These are phyloP conservation scores for Dryadomyces sulphureus DNA, from an alignment of 2,329 filamentous ascomycete genomes.

Conservation along the genomic window DNA sequence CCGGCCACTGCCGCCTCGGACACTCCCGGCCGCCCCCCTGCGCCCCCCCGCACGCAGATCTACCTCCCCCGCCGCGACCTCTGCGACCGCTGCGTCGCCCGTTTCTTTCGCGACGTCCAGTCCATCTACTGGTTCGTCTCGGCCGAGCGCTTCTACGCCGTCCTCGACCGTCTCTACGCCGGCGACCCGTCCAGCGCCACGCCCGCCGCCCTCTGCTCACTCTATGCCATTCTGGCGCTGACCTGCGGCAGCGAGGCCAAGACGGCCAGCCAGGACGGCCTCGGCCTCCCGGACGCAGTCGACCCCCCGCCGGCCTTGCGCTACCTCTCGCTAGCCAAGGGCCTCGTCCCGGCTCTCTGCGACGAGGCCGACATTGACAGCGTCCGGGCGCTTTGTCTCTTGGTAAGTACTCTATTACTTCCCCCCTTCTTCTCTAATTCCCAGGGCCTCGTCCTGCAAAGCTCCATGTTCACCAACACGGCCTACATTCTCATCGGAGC, in stretches of 20 bases:
- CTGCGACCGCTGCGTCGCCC: slow-evolving; percentile 14
- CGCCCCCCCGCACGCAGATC: slow-evolving; percentile 9
- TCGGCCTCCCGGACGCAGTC: not conserved
- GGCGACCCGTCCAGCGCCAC: slow-evolving; percentile 13
- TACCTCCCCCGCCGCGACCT: slow-evolving; percentile 15
- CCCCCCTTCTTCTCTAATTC: too few relatives aligned
- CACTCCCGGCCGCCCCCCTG: not conserved
- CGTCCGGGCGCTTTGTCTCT: slow-evolving; percentile 14
- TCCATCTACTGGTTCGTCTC: slow-evolving; percentile 17
- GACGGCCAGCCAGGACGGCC: not conserved
- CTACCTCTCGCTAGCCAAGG: slow-evolving; percentile 15
- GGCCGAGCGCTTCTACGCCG: slow-evolving; percentile 13
- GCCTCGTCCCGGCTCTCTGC: slow-evolving; percentile 12
- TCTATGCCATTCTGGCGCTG: slow-evolving; percentile 15
- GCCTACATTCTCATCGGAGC: slow-evolving; percentile 15
- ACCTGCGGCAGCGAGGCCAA: slow-evolving; percentile 15
- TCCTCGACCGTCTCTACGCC: slow-evolving; percentile 14
- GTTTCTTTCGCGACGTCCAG: slow-evolving; percentile 16
- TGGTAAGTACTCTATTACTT: slow-evolving; percentile 11
- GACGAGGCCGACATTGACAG: slow-evolving; percentile 15
- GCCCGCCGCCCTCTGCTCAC: slow-evolving; percentile 13
- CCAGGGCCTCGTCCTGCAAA: slow-evolving; percentile 13
- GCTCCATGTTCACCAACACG: slow-evolving; percentile 14
- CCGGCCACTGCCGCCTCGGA: not conserved
- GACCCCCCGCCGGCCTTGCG: slow-evolving; percentile 9